Percentiles rank a stretch among this genome's conserved stretches.
Evolutionary conservation across 352 stramenopile genomes (phyloP).

Genomic region (Elongisporangium undulatum): DNA sequence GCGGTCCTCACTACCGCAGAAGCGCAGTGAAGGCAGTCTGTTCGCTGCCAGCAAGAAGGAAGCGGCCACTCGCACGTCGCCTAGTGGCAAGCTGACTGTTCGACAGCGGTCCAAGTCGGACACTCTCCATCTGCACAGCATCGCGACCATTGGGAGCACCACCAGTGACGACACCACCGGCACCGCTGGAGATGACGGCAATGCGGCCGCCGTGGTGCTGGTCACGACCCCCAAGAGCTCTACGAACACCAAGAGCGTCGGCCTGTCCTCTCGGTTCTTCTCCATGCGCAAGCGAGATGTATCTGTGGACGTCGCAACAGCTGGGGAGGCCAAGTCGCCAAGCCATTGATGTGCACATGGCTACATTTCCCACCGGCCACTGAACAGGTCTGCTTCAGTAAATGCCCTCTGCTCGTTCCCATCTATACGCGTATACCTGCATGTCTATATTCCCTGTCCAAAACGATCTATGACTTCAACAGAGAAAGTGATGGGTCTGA

Average conservation of each 20-base stretch:
- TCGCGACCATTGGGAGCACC: constrained; percentile 1
- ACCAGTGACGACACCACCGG: background rate
- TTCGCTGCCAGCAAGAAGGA: background rate
- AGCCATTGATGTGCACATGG: background rate
- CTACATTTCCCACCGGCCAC: background rate
- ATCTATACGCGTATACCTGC: background rate
- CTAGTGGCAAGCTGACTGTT: background rate
- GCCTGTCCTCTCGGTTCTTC: constrained; percentile 10
- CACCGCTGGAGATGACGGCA: background rate
- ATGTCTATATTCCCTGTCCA: background rate
- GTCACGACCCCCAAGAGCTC: background rate
- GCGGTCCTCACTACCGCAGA: constrained; percentile 1
- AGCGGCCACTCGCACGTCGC: background rate
- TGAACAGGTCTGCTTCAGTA: background rate
- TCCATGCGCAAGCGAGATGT: constrained; percentile 1
- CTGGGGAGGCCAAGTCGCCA: background rate
- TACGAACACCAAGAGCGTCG: background rate
- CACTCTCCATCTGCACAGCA: background rate
- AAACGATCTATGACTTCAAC: background rate
- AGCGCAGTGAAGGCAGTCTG: background rate
- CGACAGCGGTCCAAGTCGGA: constrained; percentile 1
- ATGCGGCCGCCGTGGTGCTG: background rate
- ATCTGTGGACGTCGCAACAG: background rate
- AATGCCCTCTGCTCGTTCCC: background rate
- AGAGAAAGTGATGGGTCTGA: background rate